phyloP scores from a whole-genome alignment of 805 yeast species.

The Blastobotrys peoriensis region DNA sequence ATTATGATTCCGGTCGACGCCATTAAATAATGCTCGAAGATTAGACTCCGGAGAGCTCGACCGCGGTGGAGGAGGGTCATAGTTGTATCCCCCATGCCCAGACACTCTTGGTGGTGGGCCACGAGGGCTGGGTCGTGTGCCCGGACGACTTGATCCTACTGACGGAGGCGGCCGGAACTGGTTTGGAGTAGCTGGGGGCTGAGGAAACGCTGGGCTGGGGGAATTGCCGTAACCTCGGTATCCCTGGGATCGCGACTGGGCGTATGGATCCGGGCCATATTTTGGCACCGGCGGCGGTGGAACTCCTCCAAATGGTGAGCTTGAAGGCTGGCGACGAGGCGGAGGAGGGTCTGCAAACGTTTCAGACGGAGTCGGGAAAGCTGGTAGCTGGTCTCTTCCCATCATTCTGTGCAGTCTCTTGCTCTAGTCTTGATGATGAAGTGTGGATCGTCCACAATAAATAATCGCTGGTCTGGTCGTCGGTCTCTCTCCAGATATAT shows the following conservation, averaged over 20 bases:
- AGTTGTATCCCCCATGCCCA: slow-evolving; percentile 1
- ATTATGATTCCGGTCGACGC: slow-evolving; percentile 40
- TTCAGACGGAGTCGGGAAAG: slow-evolving; percentile 21
- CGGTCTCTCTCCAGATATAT: too few relatives aligned
- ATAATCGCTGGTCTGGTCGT: too few relatives aligned
- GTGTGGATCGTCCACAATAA: too few relatives aligned
- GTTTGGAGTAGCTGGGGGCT: slow-evolving; percentile 5
- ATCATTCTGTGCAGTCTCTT: too few relatives aligned
- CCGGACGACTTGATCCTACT: slow-evolving; percentile 3
- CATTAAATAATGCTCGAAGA: slow-evolving; percentile 21
- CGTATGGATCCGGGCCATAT: slow-evolving; percentile 4
- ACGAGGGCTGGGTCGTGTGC: not conserved
- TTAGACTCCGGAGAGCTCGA: slow-evolving; percentile 14
- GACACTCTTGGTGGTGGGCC: slow-evolving; percentile 5
- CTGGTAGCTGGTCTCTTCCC: slow-evolving; percentile 18
- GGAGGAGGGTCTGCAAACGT: slow-evolving; percentile 13
- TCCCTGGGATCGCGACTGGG: slow-evolving; percentile 7
- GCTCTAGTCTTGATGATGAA: too few relatives aligned
- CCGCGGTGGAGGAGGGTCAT: slow-evolving; percentile 3
- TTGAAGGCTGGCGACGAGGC: slow-evolving; percentile 4
- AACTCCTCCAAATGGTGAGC: slow-evolving; percentile 5
- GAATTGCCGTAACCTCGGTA: slow-evolving; percentile 4
- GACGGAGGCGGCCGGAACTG: slow-evolving; percentile 7
- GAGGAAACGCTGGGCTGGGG: slow-evolving; percentile 1
- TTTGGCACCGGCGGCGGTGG: slow-evolving; percentile 11